These are phyloP conservation scores for Picea sitchensis DNA, from an alignment of 75 land plant species.

Conservation along the genomic window DNA sequence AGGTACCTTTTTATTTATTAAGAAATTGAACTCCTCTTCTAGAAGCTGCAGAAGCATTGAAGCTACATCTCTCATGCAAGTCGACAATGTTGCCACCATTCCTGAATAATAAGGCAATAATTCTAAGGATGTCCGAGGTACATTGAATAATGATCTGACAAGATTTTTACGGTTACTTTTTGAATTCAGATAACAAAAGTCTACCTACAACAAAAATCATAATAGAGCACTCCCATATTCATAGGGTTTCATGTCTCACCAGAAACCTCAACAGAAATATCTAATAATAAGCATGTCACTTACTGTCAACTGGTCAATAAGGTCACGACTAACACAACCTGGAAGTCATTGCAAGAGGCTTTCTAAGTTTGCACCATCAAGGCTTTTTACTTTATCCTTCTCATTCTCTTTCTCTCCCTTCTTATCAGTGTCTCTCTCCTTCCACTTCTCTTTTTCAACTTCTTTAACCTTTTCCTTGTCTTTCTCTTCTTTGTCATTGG, in stretches of 20 bases:
- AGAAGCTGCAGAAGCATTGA: conserved; percentile 74
- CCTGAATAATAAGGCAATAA: conserved; percentile 93
- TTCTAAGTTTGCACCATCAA: conserved; percentile 87
- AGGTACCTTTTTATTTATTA: conserved; percentile 89
- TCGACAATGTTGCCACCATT: conserved; percentile 95
- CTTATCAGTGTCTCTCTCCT: conserved; percentile 68
- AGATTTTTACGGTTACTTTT: conserved; percentile 90
- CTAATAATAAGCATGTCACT: conserved; percentile 13
- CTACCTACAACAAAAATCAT: conserved; percentile 60
- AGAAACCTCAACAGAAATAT: conserved; percentile 1
- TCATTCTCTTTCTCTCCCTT: conserved; percentile 63
- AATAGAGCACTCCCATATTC: background rate
- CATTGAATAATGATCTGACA: conserved; percentile 89
- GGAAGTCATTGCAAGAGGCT: conserved; percentile 90
- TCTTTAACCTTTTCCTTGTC: conserved; percentile 53
- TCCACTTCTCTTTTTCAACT: conserved; percentile 56
- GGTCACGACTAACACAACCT: conserved; percentile 95
- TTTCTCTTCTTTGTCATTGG: conserved; percentile 43
- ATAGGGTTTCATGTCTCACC: background rate
- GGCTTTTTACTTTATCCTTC: conserved; percentile 79
- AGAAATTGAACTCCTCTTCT: conserved; percentile 94
- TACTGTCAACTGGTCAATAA: conserved; percentile 97
- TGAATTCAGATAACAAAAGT: conserved; percentile 96
- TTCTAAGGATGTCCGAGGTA: conserved; percentile 93
- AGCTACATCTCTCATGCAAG: conserved; percentile 97